phyloP scores from a whole-genome alignment of 768 basidiomycete genomes.

The Russula olivacea region DNA sequence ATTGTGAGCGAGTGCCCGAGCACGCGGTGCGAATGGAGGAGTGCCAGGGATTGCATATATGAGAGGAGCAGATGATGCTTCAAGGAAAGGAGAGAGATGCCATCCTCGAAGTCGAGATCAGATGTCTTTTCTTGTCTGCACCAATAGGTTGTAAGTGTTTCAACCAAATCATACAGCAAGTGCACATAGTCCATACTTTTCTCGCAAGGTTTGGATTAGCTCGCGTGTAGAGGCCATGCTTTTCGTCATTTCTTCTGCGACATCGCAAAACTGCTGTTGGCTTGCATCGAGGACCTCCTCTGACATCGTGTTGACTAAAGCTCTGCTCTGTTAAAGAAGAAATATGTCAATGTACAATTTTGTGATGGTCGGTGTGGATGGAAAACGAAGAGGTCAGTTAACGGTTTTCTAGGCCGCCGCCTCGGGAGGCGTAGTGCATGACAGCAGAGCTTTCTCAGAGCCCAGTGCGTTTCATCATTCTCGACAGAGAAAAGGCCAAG shows the following conservation, averaged over 20 bases:
- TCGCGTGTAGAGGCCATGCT: conserved; percentile 59
- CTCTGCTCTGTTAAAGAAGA: neutral
- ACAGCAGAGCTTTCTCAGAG: conserved; percentile 47
- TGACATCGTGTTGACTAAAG: conserved; percentile 3
- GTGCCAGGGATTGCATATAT: conserved; percentile 77
- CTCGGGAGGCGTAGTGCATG: conserved; percentile 46
- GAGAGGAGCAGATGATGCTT: conserved; percentile 81
- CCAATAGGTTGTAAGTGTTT: neutral
- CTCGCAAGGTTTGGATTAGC: conserved; percentile 46
- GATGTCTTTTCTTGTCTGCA: conserved; percentile 32
- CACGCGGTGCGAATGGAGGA: conserved; percentile 64
- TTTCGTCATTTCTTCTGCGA: conserved; percentile 51
- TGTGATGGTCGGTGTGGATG: neutral
- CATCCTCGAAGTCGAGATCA: conserved; percentile 55
- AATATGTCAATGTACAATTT: neutral
- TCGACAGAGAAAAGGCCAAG: neutral
- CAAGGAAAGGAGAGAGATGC: conserved; percentile 85
- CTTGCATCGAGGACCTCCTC: conserved; percentile 16
- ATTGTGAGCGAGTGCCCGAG: conserved; percentile 56
- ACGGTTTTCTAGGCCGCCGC: conserved; percentile 66
- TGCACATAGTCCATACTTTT: conserved; percentile 41
- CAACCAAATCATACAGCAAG: neutral
- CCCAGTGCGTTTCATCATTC: conserved; percentile 57
- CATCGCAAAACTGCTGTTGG: conserved; percentile 27
- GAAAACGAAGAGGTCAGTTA: conserved; percentile 38